Conservation (phyloP, 164 flowering plant genomes). For the Berberis thunbergii region DNA sequence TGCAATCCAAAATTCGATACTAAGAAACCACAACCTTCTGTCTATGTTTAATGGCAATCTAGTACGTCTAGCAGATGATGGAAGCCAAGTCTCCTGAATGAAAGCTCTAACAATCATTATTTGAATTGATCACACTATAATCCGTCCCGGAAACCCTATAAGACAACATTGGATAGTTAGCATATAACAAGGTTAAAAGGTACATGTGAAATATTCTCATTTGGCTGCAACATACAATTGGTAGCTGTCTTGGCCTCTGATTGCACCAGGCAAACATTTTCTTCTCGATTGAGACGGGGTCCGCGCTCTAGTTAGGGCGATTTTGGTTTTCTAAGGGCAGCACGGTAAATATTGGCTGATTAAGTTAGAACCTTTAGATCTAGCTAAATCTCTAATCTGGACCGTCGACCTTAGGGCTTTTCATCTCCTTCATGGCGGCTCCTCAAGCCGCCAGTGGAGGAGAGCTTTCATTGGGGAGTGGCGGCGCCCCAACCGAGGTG, state of each 20-base stretch:
- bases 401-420: too few species aligned
- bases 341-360: too few species aligned
- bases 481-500: too few species aligned
- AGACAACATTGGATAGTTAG: background rate
- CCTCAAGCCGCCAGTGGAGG: too few species aligned
- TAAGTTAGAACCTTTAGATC: too few species aligned
- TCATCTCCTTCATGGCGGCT: too few species aligned
- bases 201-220: background rate
- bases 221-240: conserved; percentile 19
- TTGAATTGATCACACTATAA: conserved; percentile 21
- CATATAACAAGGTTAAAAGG: background rate
- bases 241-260: conserved; percentile 28
- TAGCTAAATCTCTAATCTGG: too few species aligned
- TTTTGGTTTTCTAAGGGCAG: too few species aligned
- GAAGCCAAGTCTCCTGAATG: conserved; percentile 35
- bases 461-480: too few species aligned
- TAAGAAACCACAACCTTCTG: conserved; percentile 24
- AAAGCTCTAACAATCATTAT: conserved; percentile 32
- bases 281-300: too few species aligned
- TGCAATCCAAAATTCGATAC: background rate
- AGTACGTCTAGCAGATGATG: conserved; percentile 21
- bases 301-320: too few species aligned
- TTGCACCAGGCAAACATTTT: too few species aligned
- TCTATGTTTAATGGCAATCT: conserved; percentile 38
- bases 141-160: conserved; percentile 32